Base-by-base conservation (phyloP, 2,329 filamentous ascomycete genomes). In the Fusarium citri region DNA sequence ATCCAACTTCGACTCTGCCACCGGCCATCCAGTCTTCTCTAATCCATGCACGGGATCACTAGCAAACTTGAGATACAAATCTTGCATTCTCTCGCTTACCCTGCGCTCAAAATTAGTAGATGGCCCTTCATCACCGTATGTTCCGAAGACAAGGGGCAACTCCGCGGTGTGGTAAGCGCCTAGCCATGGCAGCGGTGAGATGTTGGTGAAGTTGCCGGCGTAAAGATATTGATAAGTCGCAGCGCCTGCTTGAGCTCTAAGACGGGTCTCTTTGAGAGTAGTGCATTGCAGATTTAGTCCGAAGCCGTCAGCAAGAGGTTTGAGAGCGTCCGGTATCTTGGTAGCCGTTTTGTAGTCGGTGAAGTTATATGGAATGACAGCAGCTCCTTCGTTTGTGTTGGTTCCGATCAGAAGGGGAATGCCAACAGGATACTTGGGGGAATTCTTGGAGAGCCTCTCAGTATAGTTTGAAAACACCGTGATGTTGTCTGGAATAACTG, bases 191-290 rank as follows among this genome's bases (percentile, higher is more conserved):
- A 72, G 25, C 25, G 69, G 69, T 18, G 69, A 72, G 8, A 72
- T 49, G 8, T 72, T 70, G 6, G 69, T 72, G 12, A 72, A 72
- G 18, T 72, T 72, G 2, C 69, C 69, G 0, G 55, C 69, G 18
- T 72, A 72, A 14, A 70, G 46, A 10, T 72, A 72, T 11, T 72
- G 66, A 6, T 70, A 68, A 0, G 69, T 72, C 15, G 5, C 64
- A 8, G 69, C 66, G 3, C 69, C 69, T 10, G 26, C 53, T 31
- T 57, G n/a, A 8, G 53, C 55, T 2, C 69, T 65, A 5, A 70
- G 37, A 6, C 53, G 54, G 3, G 28, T 43, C 7, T 72, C 69
- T n/a, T 51, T 50, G 31, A 72, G 28, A 3, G 69, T 65, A 3
- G 53, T 70, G n/a, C 69, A 72, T 43, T 72, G 55, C 0, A 72